A percentile compares a stretch with the other conserved stretches of the same genome.
Conservation (phyloP, 2,329 filamentous ascomycete species). For the Cordyceps javanica region DNA sequence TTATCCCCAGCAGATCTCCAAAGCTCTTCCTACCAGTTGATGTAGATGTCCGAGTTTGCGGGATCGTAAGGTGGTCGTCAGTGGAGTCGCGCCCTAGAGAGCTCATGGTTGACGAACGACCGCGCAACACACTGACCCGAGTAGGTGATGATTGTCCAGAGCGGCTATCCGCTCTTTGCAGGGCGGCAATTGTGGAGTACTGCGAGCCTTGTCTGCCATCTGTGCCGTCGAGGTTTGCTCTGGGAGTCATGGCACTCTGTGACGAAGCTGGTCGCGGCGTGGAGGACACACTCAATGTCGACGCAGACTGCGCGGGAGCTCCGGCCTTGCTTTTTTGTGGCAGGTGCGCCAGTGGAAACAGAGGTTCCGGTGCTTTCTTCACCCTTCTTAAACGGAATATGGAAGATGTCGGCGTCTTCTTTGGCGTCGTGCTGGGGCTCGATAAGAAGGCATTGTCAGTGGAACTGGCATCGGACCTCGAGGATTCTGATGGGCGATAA, state of each 20-base stretch:
- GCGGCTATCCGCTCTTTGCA: slow-evolving; percentile 39
- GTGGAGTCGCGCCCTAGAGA: slow-evolving; percentile 69
- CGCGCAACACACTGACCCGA: slow-evolving; percentile 56
- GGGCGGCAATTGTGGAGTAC: slow-evolving; percentile 41
- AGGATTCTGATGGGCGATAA: slow-evolving; percentile 62
- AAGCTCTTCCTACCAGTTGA: slow-evolving; percentile 93
- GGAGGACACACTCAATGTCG: slow-evolving; percentile 33
- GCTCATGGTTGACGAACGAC: slow-evolving; percentile 83
- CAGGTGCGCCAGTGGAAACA: slow-evolving; percentile 84
- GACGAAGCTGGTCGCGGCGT: slow-evolving; percentile 32
- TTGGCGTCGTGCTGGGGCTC: slow-evolving; percentile 53
- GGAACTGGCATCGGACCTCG: slow-evolving; percentile 79
- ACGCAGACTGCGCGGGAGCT: slow-evolving; percentile 30
- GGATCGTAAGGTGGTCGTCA: slow-evolving; percentile 62
- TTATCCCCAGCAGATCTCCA: slow-evolving; percentile 76
- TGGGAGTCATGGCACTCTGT: slow-evolving; percentile 23
- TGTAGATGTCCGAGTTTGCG: slow-evolving; percentile 68
- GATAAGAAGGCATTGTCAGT: slow-evolving; percentile 56
- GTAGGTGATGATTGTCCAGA: slow-evolving; percentile 64
- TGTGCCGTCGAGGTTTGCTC: slow-evolving; percentile 23
- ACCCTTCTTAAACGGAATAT: slow-evolving; percentile 79
- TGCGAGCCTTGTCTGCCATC: slow-evolving; percentile 20
- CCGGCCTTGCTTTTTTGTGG: slow-evolving; percentile 59
- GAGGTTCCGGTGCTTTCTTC: slow-evolving; percentile 64
- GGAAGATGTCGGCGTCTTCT: slow-evolving; percentile 58